Evolutionary conservation across 306 rosid species (phyloP), one percentile per base, ranked within the genome.

Genomic region (Vigna radiata): DNA sequence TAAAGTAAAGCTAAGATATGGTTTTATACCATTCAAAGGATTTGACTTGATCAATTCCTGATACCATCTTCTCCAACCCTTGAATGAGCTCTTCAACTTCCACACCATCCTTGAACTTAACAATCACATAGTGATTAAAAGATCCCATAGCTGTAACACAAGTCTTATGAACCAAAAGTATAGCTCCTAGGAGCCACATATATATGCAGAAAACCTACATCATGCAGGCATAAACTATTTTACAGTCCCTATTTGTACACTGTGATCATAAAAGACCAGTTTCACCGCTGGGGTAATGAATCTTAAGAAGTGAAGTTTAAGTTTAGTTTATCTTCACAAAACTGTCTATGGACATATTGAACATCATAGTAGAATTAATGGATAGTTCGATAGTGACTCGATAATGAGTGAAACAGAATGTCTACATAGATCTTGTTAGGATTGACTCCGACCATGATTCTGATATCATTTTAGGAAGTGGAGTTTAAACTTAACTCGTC

Each of bases 71-170:
- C 88, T 83, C 90, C 86, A 91, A 72, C 58, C 90, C 91, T 74
- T 85, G 79, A 48, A 88, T 43, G 66, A 94, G 68, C 25, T 90
- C 91, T 12, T 90, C 93, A 62, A 88, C 90, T n/a, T 4, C 79
- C 5, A 79, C 93, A 36, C 82, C 91, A 47, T 85, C 89, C 80
- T 94, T 94, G 85, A 94, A 94, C 96, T 89, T 91, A 41, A 82
- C 94, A 61, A 94, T 80, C 21, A 94, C 97, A 85, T 73, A 82
- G 85, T 91, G 98, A 75, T 94, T 94, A 84, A 90, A 91, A 64
- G 64, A 87, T 6, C 89, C 98, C 98, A 91, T 94, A 60, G 49
- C 83, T 31, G 16, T 62, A 48, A 70, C 7, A 53, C 12, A 13
- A 31, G 63, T 29, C 43, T 12, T 41, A 36, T 81, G 89, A 68